These are phyloP conservation scores for Pleurotus ostreatus DNA, from an alignment of 768 basidiomycete species.

Conservation along the genomic window DNA sequence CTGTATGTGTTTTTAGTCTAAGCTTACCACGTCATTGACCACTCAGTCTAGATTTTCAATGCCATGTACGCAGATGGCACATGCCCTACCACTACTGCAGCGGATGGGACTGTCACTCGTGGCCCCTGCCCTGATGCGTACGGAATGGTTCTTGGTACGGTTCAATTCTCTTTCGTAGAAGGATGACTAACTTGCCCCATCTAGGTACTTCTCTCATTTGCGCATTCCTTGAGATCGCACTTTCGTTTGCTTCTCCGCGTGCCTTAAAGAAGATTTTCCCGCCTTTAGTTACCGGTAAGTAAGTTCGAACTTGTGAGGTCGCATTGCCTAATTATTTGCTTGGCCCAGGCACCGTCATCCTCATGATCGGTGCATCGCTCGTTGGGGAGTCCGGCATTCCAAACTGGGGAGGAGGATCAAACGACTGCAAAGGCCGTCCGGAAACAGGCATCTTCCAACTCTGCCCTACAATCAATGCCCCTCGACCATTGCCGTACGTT, in stretches of 20 bases:
- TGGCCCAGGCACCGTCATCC: conserved; percentile 61
- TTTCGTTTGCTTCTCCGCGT: conserved; percentile 70
- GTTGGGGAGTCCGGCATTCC: conserved; percentile 70
- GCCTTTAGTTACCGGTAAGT: conserved; percentile 68
- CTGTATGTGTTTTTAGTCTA: conserved; percentile 34
- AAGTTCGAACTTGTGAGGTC: neutral
- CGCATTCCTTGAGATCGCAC: conserved; percentile 73
- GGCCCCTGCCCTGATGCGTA: conserved; percentile 76
- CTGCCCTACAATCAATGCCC: conserved; percentile 70
- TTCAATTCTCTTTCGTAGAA: neutral
- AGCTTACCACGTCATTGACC: neutral
- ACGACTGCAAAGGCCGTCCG: conserved; percentile 61
- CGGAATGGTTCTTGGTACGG: conserved; percentile 67
- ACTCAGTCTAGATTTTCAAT: conserved; percentile 53
- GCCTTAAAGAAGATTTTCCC: conserved; percentile 68
- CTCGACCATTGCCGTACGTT: conserved; percentile 59
- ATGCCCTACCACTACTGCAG: conserved; percentile 53
- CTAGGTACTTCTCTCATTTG: conserved; percentile 74
- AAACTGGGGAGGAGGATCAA: conserved; percentile 85
- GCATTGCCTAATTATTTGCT: neutral
- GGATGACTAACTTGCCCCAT: neutral
- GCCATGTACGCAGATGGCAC: conserved; percentile 78
- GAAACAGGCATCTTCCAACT: conserved; percentile 61
- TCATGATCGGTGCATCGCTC: conserved; percentile 77
- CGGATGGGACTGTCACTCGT: conserved; percentile 57